These are phyloP conservation scores for Coniochaeta sp. DNA, from an alignment of 2,329 filamentous ascomycete species.

Conservation along the genomic window DNA sequence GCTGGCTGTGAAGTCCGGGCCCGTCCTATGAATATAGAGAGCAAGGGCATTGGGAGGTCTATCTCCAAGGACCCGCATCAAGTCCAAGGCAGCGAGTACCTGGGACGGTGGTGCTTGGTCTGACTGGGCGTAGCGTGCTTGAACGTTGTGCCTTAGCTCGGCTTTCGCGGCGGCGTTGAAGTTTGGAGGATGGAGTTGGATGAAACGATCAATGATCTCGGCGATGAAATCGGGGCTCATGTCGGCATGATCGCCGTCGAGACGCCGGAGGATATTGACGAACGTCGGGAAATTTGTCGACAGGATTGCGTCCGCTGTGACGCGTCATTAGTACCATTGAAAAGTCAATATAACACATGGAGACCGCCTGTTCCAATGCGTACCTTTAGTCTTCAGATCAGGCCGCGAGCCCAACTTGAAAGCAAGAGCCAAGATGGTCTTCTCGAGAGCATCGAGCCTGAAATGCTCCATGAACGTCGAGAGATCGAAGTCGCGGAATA, in stretches of 20 bases:
- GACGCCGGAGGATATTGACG: conserved; percentile 64
- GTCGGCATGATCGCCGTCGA: conserved; percentile 58
- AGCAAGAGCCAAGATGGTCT: conserved; percentile 79
- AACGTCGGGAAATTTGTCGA: conserved; percentile 73
- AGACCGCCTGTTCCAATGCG: conserved; percentile 1
- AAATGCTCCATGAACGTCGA: conserved; percentile 94
- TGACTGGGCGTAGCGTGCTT: conserved; percentile 58
- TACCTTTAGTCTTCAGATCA: conserved; percentile 87
- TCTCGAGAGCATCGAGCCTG: conserved; percentile 80
- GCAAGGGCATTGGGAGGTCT: conserved; percentile 49
- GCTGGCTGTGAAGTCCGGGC: conserved; percentile 67
- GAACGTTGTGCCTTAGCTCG: conserved; percentile 60
- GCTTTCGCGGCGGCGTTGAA: conserved; percentile 71
- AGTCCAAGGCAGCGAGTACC: conserved; percentile 62
- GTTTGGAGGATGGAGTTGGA: conserved; percentile 78
- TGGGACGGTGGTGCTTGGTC: conserved; percentile 62
- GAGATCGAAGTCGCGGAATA: conserved; percentile 95
- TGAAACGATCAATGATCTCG: conserved; percentile 75
- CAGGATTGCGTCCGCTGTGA: conserved; percentile 78
- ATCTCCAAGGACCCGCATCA: conserved; percentile 58
- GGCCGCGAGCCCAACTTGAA: conserved; percentile 76
- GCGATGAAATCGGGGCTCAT: conserved; percentile 65
- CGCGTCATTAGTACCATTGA: neutral
- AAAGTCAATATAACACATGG: neutral
- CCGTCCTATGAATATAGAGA: conserved; percentile 65